Percentiles rank a stretch among this genome's conserved stretches.
Evolutionary conservation across 441 rosid species (phyloP).

Genomic region (Euphorbia celastroides): DNA sequence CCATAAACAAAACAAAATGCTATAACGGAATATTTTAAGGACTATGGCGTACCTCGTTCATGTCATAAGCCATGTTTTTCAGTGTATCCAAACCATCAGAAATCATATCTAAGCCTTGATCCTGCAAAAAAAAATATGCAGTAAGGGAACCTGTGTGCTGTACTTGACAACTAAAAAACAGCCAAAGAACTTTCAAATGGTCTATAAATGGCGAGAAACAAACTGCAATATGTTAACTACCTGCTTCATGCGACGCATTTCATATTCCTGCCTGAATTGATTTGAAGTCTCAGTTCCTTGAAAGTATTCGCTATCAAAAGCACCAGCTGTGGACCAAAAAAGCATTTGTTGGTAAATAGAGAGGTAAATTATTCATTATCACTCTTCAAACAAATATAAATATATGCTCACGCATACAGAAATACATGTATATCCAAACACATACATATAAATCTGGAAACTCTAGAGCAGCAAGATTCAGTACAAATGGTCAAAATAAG

Average conservation of each 20-base stretch:
- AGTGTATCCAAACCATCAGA: constrained; percentile 86
- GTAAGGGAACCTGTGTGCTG: neutral
- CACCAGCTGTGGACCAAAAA: constrained; percentile 46
- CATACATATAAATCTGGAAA: neutral
- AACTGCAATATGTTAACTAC: constrained; percentile 30
- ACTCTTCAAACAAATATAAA: neutral
- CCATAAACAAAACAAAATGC: neutral
- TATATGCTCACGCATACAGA: neutral
- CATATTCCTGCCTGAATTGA: constrained; percentile 80
- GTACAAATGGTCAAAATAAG: neutral
- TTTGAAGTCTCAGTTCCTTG: constrained; percentile 70
- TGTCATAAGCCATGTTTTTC: constrained; percentile 89
- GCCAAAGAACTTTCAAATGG: neutral
- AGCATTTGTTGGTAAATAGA: constrained; percentile 1
- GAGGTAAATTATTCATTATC: neutral
- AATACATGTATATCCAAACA: neutral
- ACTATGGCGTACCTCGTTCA: constrained; percentile 64
- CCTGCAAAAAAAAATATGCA: constrained; percentile 38
- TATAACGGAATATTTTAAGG: neutral
- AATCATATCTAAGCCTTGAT: constrained; percentile 91
- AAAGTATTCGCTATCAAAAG: constrained; percentile 75
- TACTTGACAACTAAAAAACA: neutral
- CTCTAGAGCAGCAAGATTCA: neutral
- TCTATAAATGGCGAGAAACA: constrained; percentile 9
- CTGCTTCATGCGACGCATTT: constrained; percentile 87